Conservation (phyloP, 2,329 filamentous ascomycete species). For the Tympanopsis confertula region DNA sequence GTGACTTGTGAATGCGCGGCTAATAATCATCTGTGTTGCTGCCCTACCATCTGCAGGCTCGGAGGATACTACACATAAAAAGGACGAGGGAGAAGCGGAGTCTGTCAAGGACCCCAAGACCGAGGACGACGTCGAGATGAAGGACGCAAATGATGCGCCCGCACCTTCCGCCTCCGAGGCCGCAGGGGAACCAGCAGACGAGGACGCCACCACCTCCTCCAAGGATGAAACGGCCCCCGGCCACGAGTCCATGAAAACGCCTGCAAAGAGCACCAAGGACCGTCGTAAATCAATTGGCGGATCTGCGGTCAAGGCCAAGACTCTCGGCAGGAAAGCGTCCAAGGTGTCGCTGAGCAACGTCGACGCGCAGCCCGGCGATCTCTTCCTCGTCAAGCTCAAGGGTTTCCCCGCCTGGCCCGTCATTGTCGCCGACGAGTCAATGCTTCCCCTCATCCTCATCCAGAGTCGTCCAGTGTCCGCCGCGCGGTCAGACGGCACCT, state of each 20-base stretch:
- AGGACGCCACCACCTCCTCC: conserved; percentile 16
- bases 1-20: too few species aligned
- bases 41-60: conserved; percentile 12
- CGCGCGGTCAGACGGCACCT: conserved; percentile 69
- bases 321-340: conserved; percentile 76
- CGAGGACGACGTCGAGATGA: conserved; percentile 48
- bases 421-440: conserved; percentile 85
- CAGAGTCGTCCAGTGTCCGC: conserved; percentile 75
- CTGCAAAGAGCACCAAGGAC: conserved; percentile 34
- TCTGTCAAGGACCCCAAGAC: conserved; percentile 14
- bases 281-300: conserved; percentile 65
- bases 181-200: conserved; percentile 10
- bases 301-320: conserved; percentile 63
- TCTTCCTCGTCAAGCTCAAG: conserved; percentile 87
- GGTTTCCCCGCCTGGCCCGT: conserved; percentile 91
- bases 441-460: conserved; percentile 72
- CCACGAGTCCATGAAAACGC: conserved; percentile 27
- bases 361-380: conserved; percentile 79
- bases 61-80: conserved; percentile 16
- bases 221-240: conserved; percentile 21
- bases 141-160: conserved; percentile 53
- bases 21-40: too few species aligned
- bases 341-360: conserved; percentile 59
- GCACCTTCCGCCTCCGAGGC: conserved; percentile 16
- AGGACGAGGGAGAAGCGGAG: conserved; percentile 16